Percentiles rank a stretch among this genome's conserved stretches.
These are phyloP conservation scores for Tulasnella sp. DNA, from an alignment of 768 basidiomycete species.

Conservation along the genomic window DNA sequence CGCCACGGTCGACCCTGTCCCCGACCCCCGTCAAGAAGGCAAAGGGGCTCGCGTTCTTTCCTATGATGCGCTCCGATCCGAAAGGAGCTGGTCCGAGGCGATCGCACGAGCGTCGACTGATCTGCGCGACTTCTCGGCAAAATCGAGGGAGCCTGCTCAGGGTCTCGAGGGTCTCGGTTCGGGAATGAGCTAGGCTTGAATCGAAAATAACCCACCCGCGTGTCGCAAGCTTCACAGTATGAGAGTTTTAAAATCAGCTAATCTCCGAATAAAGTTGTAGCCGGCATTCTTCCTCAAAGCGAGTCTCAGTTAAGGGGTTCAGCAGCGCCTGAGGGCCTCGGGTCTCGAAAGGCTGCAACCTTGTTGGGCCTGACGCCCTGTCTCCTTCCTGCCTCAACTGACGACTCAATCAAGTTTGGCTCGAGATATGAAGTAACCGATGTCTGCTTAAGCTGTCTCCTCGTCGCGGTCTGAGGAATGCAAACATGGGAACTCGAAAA, in stretches of 20 bases:
- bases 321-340: neutral
- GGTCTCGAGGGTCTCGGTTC: neutral
- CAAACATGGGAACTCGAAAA: neutral
- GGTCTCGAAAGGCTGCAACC: neutral
- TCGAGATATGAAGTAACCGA: neutral
- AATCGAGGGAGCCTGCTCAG: neutral
- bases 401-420: neutral
- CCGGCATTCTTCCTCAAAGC: neutral
- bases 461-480: neutral
- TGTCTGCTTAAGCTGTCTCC: neutral
- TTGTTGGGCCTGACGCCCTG: neutral
- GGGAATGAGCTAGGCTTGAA: too few species aligned
- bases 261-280: neutral
- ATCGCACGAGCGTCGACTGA: neutral
- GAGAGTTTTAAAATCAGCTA: neutral
- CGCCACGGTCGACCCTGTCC: neutral
- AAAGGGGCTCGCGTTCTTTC: neutral
- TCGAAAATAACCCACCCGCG: neutral
- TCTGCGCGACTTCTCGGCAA: neutral
- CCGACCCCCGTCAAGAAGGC: neutral
- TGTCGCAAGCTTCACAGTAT: neutral
- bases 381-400: neutral
- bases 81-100: neutral
- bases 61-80: conserved; percentile 5
- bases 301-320: neutral